Conservation (phyloP, 1,284 basidiomycete species). For the Marasmius oreades region DNA sequence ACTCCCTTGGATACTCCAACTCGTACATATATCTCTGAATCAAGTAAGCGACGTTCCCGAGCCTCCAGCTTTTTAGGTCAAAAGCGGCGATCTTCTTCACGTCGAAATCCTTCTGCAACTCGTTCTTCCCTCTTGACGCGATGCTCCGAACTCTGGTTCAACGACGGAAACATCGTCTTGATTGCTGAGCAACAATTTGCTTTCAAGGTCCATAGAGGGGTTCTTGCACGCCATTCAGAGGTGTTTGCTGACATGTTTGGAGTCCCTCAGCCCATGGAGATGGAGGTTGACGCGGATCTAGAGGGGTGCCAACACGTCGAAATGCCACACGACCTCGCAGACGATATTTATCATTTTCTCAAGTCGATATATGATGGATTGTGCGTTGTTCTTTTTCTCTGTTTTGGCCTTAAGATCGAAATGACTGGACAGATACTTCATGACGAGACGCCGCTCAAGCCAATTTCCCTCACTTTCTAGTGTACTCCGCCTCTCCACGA, state of each 20-base stretch:
- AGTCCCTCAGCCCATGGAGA: conserved; percentile 27
- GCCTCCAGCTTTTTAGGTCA: not conserved
- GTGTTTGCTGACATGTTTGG: conserved; percentile 37
- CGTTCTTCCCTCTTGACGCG: not conserved
- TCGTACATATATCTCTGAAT: conserved; percentile 34
- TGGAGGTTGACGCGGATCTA: conserved; percentile 4
- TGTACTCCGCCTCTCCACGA: conserved; percentile 62
- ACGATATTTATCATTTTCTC: conserved; percentile 33
- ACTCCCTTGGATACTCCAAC: conserved; percentile 10
- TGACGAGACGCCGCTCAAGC: conserved; percentile 30
- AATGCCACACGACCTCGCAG: conserved; percentile 27
- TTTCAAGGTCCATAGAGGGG: conserved; percentile 40
- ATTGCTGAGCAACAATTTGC: conserved; percentile 25
- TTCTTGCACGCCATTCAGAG: conserved; percentile 40
- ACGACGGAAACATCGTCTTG: conserved; percentile 39
- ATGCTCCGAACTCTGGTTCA: conserved; percentile 29
- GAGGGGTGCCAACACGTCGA: conserved; percentile 31
- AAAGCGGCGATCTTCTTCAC: not conserved
- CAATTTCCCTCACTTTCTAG: conserved; percentile 56
- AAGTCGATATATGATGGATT: conserved; percentile 50
- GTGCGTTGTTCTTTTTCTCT: conserved; percentile 23
- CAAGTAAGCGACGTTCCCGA: not conserved
- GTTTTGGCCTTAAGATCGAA: not conserved
- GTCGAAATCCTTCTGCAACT: not conserved
- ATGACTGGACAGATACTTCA: conserved; percentile 13